Evolutionary conservation across 257 asterid species (phyloP).

Genomic region (Scutellaria minor): DNA sequence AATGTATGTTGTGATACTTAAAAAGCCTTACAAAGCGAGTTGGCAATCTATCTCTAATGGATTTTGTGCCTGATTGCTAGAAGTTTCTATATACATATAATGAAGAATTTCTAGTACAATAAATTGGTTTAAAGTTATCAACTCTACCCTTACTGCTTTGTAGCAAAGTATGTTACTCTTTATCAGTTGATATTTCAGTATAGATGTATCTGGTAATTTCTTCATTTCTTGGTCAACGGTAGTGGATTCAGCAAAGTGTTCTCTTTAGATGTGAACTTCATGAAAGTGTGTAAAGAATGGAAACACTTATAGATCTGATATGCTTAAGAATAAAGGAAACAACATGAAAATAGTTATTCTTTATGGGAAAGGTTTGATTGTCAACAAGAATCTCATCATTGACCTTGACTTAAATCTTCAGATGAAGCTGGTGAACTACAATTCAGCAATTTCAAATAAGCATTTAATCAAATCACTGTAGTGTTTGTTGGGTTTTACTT

Average conservation of each 20-base stretch:
- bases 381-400: neutral
- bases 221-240: constrained; percentile 7
- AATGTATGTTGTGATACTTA: neutral
- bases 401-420: neutral
- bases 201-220: constrained; percentile 9
- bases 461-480: constrained; percentile 5
- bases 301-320: neutral
- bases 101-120: neutral
- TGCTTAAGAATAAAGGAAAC: too few species aligned
- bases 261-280: neutral
- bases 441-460: neutral
- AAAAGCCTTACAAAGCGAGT: neutral
- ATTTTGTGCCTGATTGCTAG: constrained; percentile 11
- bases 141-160: constrained; percentile 7
- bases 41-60: constrained; percentile 6
- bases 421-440: neutral
- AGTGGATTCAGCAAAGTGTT: constrained; percentile 14
- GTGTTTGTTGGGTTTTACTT: neutral
- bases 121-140: constrained; percentile 3
- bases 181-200: neutral
- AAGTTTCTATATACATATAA: neutral
- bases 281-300: constrained; percentile 4
- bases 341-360: neutral
- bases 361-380: neutral
- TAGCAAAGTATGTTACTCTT: constrained; percentile 2